Conservation (phyloP, 192 early-diverging fungal species). For the Linderina pennispora region DNA sequence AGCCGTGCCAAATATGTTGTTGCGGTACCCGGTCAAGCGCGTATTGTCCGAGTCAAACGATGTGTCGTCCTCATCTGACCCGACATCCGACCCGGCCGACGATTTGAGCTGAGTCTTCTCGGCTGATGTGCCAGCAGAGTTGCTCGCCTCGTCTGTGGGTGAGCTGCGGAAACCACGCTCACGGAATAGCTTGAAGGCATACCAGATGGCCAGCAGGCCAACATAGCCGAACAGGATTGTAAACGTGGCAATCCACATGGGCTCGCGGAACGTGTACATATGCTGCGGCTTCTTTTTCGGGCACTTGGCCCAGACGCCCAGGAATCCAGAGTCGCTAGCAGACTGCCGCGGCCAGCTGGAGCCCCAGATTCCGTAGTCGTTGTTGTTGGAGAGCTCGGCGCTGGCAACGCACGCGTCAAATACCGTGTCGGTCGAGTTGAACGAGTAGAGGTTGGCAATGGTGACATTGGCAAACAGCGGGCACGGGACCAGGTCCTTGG, state of each 20-base stretch:
- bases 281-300: constrained; percentile 17
- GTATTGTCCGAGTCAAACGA: too few relatives aligned
- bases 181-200: constrained; percentile 2
- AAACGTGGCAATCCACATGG: constrained; percentile 31
- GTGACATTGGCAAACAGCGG: constrained; percentile 17
- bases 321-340: constrained; percentile 2
- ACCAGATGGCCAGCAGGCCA: constrained; percentile 15
- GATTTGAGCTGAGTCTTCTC: too few relatives aligned
- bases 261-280: constrained; percentile 31
- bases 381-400: constrained; percentile 4
- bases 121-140: not conserved
- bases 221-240: constrained; percentile 14
- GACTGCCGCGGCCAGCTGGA: constrained; percentile 13
- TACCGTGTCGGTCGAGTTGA: constrained; percentile 11
- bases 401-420: constrained; percentile 22
- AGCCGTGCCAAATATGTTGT: constrained; percentile 35
- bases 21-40: constrained; percentile 41
- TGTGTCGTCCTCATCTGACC: too few relatives aligned
- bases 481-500: constrained; percentile 13
- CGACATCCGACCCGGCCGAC: too few relatives aligned
- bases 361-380: constrained; percentile 20
- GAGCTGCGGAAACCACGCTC: not conserved
- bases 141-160: not conserved
- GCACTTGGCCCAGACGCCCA: constrained; percentile 20
- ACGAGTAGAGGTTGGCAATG: constrained; percentile 27